These are phyloP conservation scores for Boletus subparvulus DNA, from an alignment of 768 basidiomycete species.

Conservation along the genomic window DNA sequence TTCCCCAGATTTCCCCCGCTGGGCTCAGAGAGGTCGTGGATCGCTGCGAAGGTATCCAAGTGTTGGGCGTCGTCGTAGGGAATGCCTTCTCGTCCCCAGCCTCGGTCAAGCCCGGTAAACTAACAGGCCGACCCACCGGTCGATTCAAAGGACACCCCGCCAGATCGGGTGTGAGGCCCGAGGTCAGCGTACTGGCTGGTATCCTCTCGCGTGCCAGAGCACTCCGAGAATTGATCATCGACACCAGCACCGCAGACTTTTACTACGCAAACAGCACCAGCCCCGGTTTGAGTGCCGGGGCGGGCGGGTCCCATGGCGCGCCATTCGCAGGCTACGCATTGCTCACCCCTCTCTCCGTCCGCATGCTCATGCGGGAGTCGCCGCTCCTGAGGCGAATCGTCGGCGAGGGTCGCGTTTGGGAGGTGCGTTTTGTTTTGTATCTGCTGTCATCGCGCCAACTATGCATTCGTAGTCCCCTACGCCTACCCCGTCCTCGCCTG, in stretches of 20 bases:
- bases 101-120: neutral
- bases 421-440: constrained; percentile 36
- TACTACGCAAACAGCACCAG: neutral
- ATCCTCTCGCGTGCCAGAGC: constrained; percentile 16
- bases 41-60: constrained; percentile 15
- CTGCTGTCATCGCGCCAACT: neutral
- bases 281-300: neutral
- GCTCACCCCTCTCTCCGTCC: constrained; percentile 43
- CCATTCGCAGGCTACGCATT: constrained; percentile 16
- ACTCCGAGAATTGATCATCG: constrained; percentile 20
- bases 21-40: constrained; percentile 23
- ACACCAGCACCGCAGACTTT: constrained; percentile 3
- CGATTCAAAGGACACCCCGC: neutral
- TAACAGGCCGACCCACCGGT: neutral
- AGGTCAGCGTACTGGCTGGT: constrained; percentile 10
- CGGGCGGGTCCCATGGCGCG: neutral
- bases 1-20: constrained; percentile 22
- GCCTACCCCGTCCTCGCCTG: constrained; percentile 7
- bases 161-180: neutral
- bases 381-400: constrained; percentile 45
- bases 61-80: constrained; percentile 22
- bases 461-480: constrained; percentile 9
- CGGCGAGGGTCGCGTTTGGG: constrained; percentile 54
- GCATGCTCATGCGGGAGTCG: constrained; percentile 42
- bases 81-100: constrained; percentile 2